These are phyloP conservation scores for Phytopythium chamaehyphon DNA, from an alignment of 352 stramenopile species.

Conservation along the genomic window DNA sequence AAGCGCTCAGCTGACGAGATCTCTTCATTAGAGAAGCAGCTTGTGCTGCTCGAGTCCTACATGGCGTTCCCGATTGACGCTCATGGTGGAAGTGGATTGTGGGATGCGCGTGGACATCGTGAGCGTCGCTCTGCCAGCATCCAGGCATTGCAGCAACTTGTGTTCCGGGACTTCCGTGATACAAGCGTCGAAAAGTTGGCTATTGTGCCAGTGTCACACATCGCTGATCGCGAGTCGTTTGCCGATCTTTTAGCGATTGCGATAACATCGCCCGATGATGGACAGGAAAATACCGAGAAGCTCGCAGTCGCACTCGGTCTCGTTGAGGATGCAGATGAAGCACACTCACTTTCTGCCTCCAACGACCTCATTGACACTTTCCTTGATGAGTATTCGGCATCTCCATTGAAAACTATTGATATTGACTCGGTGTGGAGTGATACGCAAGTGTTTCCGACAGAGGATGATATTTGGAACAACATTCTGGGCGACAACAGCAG, in stretches of 20 bases:
- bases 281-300: conserved; percentile 24
- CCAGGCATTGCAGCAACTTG: conserved; percentile 67
- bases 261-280: conserved; percentile 11
- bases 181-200: conserved; percentile 53
- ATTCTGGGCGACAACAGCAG: conserved; percentile 26
- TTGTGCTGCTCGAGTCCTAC: conserved; percentile 61
- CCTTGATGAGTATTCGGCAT: conserved; percentile 47
- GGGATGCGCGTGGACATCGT: conserved; percentile 45
- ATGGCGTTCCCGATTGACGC: conserved; percentile 83
- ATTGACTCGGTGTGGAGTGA: conserved; percentile 13
- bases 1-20: conserved; percentile 29
- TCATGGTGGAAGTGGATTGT: conserved; percentile 56
- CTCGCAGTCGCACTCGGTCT: conserved; percentile 49
- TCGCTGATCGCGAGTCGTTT: conserved; percentile 43
- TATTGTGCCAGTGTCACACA: conserved; percentile 46
- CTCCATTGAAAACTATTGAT: conserved; percentile 1
- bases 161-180: conserved; percentile 42
- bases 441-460: conserved; percentile 65
- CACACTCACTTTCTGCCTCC: conserved; percentile 18
- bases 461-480: conserved; percentile 87
- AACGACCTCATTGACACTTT: conserved; percentile 50
- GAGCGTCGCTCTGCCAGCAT: conserved; percentile 47
- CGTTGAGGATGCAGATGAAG: conserved; percentile 31
- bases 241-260: conserved; percentile 32
- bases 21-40: conserved; percentile 50